These are phyloP conservation scores for Gelatoporia subvermispora DNA, from an alignment of 768 basidiomycete species.

Conservation along the genomic window DNA sequence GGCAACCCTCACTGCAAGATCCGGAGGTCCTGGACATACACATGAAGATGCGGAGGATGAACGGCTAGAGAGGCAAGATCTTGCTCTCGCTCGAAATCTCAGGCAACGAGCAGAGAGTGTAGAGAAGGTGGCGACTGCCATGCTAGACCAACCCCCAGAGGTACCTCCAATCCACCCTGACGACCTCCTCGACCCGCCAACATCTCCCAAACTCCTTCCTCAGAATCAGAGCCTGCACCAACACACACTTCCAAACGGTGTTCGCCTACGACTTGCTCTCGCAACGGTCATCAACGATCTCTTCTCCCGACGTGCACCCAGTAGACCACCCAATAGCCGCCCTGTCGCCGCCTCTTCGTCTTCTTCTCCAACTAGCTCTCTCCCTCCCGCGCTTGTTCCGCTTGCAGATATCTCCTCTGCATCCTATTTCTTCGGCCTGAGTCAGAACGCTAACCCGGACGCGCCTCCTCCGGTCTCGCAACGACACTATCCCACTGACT, in stretches of 20 bases:
- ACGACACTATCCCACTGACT: constrained; percentile 26
- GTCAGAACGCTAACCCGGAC: neutral
- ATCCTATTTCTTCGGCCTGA: constrained; percentile 18
- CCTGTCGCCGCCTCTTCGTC: constrained; percentile 3
- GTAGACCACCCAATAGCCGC: constrained; percentile 19
- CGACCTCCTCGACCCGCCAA: constrained; percentile 47
- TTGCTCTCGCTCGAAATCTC: constrained; percentile 56
- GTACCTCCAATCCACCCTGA: constrained; percentile 53
- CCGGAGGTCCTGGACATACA: constrained; percentile 43
- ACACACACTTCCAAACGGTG: constrained; percentile 74
- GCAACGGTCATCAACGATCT: constrained; percentile 78
- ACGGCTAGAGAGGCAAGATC: constrained; percentile 51
- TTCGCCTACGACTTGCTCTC: constrained; percentile 70
- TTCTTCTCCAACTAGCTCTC: constrained; percentile 2
- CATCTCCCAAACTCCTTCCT: constrained; percentile 41
- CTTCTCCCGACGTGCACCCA: constrained; percentile 65
- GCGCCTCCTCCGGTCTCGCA: constrained; percentile 4
- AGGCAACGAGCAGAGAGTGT: constrained; percentile 74
- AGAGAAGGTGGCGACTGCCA: constrained; percentile 75
- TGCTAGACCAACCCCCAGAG: constrained; percentile 76
- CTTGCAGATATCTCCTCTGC: constrained; percentile 5
- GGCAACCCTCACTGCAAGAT: constrained; percentile 39
- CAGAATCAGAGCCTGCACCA: constrained; percentile 35
- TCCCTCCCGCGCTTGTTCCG: constrained; percentile 11
- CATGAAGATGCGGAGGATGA: constrained; percentile 58